Evolutionary conservation across 306 rosid genomes (phyloP).

Genomic region (Vigna unguiculata): DNA sequence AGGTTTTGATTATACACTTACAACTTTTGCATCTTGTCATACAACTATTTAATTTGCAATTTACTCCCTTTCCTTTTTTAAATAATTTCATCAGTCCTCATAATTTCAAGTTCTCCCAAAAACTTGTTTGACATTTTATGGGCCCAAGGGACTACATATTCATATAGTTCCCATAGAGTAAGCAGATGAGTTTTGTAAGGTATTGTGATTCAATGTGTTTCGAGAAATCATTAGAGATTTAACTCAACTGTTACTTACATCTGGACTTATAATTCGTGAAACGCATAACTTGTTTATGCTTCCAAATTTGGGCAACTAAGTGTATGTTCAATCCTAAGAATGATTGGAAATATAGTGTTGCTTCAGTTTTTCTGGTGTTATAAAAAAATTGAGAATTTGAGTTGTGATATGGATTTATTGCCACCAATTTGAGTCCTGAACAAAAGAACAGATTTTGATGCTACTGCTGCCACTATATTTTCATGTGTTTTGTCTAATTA

Average conservation of each 20-base stretch:
- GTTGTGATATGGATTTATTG: constrained; percentile 23
- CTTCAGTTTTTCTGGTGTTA: not conserved
- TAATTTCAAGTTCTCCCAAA: constrained; percentile 78
- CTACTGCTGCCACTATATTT: too few relatives aligned
- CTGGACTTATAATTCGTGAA: not conserved
- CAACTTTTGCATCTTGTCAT: not conserved
- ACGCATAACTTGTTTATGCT: not conserved
- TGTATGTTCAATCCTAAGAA: constrained; percentile 27
- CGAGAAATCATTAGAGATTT: constrained; percentile 11
- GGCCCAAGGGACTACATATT: constrained; percentile 74
- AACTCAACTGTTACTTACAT: constrained; percentile 20
- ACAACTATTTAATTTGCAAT: not conserved
- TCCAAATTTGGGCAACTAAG: not conserved
- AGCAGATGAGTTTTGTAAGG: constrained; percentile 94
- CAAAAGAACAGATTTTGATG: too few relatives aligned
- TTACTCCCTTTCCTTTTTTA: constrained; percentile 33
- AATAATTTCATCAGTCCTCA: constrained; percentile 34
- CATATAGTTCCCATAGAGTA: constrained; percentile 69
- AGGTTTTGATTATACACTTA: constrained; percentile 77
- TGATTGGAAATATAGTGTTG: constrained; percentile 14
- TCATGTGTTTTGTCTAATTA: too few relatives aligned
- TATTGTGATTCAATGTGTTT: constrained; percentile 40
- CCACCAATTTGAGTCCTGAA: constrained; percentile 29
- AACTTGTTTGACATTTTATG: constrained; percentile 84
- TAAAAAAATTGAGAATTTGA: not conserved